phyloP scores from a whole-genome alignment of 768 basidiomycete genomes.

The Galerina sulciceps region DNA sequence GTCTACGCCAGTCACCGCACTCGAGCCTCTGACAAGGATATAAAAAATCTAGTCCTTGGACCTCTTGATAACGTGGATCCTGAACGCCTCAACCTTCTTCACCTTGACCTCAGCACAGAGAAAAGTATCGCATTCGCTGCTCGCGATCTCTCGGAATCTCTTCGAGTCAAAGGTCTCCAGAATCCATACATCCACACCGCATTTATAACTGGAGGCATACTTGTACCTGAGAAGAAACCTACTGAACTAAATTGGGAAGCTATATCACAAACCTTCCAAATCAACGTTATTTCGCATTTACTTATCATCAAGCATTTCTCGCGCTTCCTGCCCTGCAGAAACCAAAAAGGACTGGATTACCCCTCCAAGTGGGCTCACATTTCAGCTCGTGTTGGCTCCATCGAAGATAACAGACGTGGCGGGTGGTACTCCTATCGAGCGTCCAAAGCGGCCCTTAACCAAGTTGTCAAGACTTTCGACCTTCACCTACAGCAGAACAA shows the following conservation, averaged over 20 bases:
- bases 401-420: conserved; percentile 58
- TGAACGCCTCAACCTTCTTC: conserved; percentile 47
- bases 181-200: conserved; percentile 54
- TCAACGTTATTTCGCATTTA: conserved; percentile 64
- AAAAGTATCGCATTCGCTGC: conserved; percentile 54
- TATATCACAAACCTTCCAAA: conserved; percentile 51
- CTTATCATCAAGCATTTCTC: conserved; percentile 67
- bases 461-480: conserved; percentile 65
- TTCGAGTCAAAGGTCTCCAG: conserved; percentile 28
- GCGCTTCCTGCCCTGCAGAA: conserved; percentile 52
- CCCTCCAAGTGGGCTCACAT: conserved; percentile 64
- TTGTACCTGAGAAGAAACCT: conserved; percentile 59
- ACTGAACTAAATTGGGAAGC: conserved; percentile 46
- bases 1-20: conserved; percentile 60
- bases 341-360: conserved; percentile 20
- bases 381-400: conserved; percentile 61
- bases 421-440: conserved; percentile 69
- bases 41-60: conserved; percentile 46
- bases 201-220: conserved; percentile 58
- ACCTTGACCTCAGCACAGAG: conserved; percentile 56
- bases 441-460: conserved; percentile 67
- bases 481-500: conserved; percentile 52
- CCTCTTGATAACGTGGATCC: conserved; percentile 47
- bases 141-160: conserved; percentile 36
- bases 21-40: conserved; percentile 32